Conservation (phyloP, 306 rosid species). For the Myrica gale region DNA sequence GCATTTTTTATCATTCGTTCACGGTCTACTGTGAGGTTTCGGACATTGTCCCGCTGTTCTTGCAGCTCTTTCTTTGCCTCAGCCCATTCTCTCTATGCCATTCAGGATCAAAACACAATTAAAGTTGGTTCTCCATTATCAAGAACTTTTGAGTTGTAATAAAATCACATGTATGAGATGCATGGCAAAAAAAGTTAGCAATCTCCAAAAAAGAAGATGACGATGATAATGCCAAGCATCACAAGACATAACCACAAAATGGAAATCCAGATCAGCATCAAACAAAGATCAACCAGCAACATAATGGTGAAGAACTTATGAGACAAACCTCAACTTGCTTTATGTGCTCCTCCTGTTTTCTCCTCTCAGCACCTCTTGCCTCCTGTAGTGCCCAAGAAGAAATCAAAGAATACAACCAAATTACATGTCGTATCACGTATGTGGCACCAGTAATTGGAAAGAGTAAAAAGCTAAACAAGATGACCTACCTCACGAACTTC, state of each 20-base stretch:
- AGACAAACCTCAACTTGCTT: conserved; percentile 69
- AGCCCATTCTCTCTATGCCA: conserved; percentile 84
- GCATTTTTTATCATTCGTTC: conserved; percentile 64
- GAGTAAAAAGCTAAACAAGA: conserved; percentile 4
- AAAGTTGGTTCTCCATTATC: background rate
- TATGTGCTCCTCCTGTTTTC: conserved; percentile 68
- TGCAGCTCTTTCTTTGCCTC: conserved; percentile 87
- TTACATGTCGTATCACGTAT: background rate
- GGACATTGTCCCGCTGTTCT: conserved; percentile 67
- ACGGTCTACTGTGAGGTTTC: conserved; percentile 57
- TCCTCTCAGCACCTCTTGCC: conserved; percentile 84
- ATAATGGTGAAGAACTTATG: conserved; percentile 5
- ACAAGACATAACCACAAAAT: background rate
- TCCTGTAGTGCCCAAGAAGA: conserved; percentile 51
- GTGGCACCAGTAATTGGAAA: background rate
- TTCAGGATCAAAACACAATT: background rate
- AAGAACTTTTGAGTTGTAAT: background rate
- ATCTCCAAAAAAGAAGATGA: background rate
- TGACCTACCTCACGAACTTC: conserved; percentile 75
- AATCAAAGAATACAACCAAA: conserved; percentile 12
- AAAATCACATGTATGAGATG: background rate
- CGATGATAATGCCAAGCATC: background rate
- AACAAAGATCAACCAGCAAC: background rate
- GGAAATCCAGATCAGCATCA: background rate
- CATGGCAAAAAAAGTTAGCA: background rate